Conservation (phyloP, 2,329 filamentous ascomycete genomes). For the Penicillium corylophilum region DNA sequence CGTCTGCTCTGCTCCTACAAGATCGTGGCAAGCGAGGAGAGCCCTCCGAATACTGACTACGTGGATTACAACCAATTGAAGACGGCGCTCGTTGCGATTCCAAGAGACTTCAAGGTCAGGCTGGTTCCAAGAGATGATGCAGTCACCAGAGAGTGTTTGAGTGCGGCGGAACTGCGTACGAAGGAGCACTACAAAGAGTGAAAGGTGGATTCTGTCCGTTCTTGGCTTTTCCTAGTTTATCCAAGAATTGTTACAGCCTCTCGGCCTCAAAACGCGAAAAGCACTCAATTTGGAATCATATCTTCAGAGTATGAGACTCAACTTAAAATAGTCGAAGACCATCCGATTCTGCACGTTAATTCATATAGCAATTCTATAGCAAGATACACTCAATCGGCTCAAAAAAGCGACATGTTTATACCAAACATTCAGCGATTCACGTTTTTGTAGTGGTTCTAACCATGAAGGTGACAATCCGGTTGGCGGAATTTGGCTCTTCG, state of each 20-base stretch:
- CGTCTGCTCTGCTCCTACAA: conserved; percentile 55
- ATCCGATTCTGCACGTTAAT: too few species aligned
- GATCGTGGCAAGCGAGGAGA: conserved; percentile 49
- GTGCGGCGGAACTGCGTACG: conserved; percentile 47
- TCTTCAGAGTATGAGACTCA: too few species aligned
- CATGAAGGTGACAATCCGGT: background rate
- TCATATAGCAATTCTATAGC: too few species aligned
- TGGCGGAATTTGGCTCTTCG: conserved; percentile 1
- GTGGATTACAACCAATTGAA: conserved; percentile 63
- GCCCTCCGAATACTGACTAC: conserved; percentile 61
- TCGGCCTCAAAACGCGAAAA: too few species aligned
- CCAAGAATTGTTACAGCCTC: too few species aligned
- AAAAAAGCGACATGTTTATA: too few species aligned
- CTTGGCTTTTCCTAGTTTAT: background rate
- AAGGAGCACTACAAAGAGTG: conserved; percentile 50
- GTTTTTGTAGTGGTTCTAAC: background rate
- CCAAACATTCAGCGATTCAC: background rate
- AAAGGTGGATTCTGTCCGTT: background rate
- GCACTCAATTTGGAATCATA: too few species aligned
- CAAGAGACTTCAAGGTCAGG: conserved; percentile 57
- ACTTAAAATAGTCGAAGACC: too few species aligned
- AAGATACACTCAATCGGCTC: too few species aligned
- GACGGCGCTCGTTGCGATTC: conserved; percentile 60
- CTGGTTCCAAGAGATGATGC: conserved; percentile 52
- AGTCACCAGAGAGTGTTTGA: conserved; percentile 43